Percentiles rank a stretch among this genome's conserved stretches.
These are phyloP conservation scores for Cymbidium sinense DNA, from an alignment of 106 monocot genomes.

Conservation along the genomic window DNA sequence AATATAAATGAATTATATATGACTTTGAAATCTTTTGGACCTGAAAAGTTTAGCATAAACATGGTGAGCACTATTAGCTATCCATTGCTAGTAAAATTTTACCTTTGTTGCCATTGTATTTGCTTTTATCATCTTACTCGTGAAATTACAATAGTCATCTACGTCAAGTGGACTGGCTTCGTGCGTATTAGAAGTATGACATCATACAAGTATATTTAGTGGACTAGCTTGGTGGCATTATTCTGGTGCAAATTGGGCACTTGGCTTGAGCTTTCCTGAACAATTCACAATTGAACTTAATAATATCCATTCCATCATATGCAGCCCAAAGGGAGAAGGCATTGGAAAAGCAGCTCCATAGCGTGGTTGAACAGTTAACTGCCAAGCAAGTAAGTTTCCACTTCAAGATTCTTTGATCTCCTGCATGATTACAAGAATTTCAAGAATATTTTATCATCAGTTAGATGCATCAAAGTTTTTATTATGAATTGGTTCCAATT, in stretches of 20 bases:
- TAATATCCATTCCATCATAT: constrained; percentile 9
- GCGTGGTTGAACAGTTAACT: constrained; percentile 77
- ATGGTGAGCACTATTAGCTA: too few species aligned
- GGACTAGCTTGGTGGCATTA: neutral
- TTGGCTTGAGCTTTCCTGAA: neutral
- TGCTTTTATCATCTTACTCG: neutral
- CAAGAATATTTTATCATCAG: too few species aligned
- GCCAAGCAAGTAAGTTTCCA: constrained; percentile 54
- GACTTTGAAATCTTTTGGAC: too few species aligned
- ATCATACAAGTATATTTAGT: neutral
- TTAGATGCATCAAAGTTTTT: too few species aligned
- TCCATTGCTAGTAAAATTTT: too few species aligned
- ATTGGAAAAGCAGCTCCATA: constrained; percentile 70
- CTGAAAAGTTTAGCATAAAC: too few species aligned
- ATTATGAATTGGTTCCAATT: too few species aligned
- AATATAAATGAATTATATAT: too few species aligned
- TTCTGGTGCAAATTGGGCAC: neutral
- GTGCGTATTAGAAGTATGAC: neutral
- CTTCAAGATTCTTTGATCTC: neutral
- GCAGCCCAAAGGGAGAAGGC: constrained; percentile 71
- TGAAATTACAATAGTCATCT: neutral
- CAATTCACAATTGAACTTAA: neutral
- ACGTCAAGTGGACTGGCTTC: neutral
- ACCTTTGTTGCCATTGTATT: neutral
- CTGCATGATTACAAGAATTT: too few species aligned